Percentiles rank a stretch among this genome's conserved stretches.
phyloP scores from a whole-genome alignment of 2,329 filamentous ascomycete species.

The Atkinsonella texensis region DNA sequence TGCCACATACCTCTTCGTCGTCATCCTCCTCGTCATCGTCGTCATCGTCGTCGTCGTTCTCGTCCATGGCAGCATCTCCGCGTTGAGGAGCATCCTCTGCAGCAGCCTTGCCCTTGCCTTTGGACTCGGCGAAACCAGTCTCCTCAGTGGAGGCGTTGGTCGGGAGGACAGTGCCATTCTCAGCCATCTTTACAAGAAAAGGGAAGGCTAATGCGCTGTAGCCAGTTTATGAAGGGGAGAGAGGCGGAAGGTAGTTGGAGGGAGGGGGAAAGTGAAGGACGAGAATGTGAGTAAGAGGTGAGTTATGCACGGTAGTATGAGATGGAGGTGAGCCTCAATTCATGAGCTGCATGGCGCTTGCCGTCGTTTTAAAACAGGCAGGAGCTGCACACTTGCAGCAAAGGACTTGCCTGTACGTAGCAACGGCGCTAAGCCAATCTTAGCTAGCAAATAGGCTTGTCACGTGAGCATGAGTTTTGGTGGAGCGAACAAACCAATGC shows the following conservation, averaged over 20 bases:
- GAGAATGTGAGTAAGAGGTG: slow-evolving; percentile 9
- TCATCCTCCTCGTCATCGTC: slow-evolving; percentile 42
- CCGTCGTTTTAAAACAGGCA: slow-evolving; percentile 17
- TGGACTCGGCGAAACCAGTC: slow-evolving; percentile 39
- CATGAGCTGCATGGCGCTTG: slow-evolving; percentile 8
- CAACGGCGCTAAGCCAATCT: slow-evolving; percentile 20
- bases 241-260: neutral
- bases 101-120: slow-evolving; percentile 79
- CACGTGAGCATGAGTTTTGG: slow-evolving; percentile 7
- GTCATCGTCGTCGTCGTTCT: slow-evolving; percentile 64
- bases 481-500: no score
- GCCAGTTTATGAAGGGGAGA: neutral
- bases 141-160: slow-evolving; percentile 29
- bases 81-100: slow-evolving; percentile 40
- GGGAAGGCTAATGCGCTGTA: neutral
- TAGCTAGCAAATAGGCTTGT: slow-evolving; percentile 6
- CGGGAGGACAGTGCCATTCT: slow-evolving; percentile 37
- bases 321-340: slow-evolving; percentile 15
- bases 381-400: slow-evolving; percentile 9
- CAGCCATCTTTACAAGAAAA: slow-evolving; percentile 25
- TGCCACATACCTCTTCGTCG: slow-evolving; percentile 18
- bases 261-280: slow-evolving; percentile 3
- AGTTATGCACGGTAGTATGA: slow-evolving; percentile 11
- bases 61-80: slow-evolving; percentile 49
- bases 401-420: slow-evolving; percentile 14